phyloP scores from a whole-genome alignment of 495 filamentous ascomycete species.

The Ascodesmis nigricans region DNA sequence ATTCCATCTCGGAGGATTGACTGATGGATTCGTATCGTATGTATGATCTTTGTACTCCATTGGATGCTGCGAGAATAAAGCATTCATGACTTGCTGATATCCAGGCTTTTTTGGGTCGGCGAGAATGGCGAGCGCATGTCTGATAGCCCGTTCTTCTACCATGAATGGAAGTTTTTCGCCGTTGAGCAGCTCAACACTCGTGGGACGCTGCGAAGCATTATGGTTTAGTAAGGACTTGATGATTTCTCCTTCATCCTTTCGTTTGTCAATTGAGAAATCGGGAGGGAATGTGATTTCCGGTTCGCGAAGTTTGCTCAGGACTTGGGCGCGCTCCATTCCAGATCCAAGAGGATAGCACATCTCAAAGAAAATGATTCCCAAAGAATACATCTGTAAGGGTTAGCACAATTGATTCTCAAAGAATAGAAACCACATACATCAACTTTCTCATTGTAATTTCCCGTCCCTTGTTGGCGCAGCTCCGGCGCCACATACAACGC shows the following conservation, averaged over 20 bases:
- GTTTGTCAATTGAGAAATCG: conserved; percentile 55
- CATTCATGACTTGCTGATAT: conserved; percentile 67
- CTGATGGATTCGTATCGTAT: conserved; percentile 75
- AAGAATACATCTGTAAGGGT: conserved; percentile 58
- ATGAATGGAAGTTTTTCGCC: conserved; percentile 75
- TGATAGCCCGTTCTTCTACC: conserved; percentile 77
- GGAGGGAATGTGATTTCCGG: conserved; percentile 43
- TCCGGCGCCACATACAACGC: conserved; percentile 89
- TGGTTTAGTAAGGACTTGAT: conserved; percentile 63
- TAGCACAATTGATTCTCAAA: not conserved
- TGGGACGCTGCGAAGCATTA: conserved; percentile 57
- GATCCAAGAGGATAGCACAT: conserved; percentile 71
- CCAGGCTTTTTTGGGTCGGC: conserved; percentile 68
- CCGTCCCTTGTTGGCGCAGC: conserved; percentile 43
- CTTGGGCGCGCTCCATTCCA: conserved; percentile 71
- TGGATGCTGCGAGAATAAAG: conserved; percentile 52
- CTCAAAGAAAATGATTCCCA: conserved; percentile 95
- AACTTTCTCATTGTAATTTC: conserved; percentile 76
- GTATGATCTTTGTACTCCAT: conserved; percentile 64
- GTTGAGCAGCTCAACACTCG: conserved; percentile 61
- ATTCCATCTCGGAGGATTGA: too few relatives aligned
- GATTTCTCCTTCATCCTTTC: conserved; percentile 48
- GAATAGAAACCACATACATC: conserved; percentile 36
- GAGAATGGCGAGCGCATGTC: conserved; percentile 55
- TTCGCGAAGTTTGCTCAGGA: conserved; percentile 47